Percentiles rank a stretch among this genome's conserved stretches.
phyloP scores from a whole-genome alignment of 2,329 filamentous ascomycete species.

The Xylaria sp. region DNA sequence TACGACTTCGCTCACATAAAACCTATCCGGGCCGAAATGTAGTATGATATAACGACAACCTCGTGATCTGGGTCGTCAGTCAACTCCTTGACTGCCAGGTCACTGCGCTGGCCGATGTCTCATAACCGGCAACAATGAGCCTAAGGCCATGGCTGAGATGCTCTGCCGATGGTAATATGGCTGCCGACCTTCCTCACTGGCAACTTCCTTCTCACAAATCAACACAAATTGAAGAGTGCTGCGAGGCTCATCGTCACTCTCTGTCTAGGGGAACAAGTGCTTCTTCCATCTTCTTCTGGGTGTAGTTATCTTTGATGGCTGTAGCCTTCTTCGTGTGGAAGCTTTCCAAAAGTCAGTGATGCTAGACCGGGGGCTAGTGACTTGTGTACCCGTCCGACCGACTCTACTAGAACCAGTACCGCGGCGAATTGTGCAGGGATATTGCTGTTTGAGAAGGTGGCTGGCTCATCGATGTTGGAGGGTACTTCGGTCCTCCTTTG shows the following conservation, averaged over 20 bases:
- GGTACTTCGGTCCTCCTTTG: slow-evolving; percentile 18
- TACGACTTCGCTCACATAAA: no score
- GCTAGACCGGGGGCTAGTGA: slow-evolving; percentile 49
- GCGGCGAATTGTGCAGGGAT: slow-evolving; percentile 44
- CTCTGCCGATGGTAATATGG: slow-evolving; percentile 42
- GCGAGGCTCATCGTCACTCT: slow-evolving; percentile 36
- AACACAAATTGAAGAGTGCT: slow-evolving; percentile 52
- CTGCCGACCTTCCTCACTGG: slow-evolving; percentile 44
- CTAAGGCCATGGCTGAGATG: slow-evolving; percentile 49
- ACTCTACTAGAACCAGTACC: slow-evolving; percentile 46
- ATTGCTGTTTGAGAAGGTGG: slow-evolving; percentile 42
- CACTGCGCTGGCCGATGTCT: slow-evolving; percentile 49
- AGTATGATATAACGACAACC: no score
- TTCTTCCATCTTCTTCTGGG: slow-evolving; percentile 44
- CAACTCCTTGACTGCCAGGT: slow-evolving; percentile 49
- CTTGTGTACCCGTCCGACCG: slow-evolving; percentile 44
- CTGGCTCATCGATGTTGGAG: slow-evolving; percentile 37
- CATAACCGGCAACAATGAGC: slow-evolving; percentile 50
- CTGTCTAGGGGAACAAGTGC: slow-evolving; percentile 39
- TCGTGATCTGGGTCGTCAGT: slow-evolving; percentile 36
- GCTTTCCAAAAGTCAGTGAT: slow-evolving; percentile 46
- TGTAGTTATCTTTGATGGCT: slow-evolving; percentile 48
- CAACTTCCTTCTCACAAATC: slow-evolving; percentile 48
- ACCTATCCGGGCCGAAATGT: no score
- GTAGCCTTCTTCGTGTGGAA: slow-evolving; percentile 48